Percentiles rank a stretch among this genome's conserved stretches.
Conservation (phyloP, 805 yeast species). For the Zygosaccharomyces kombuchaensis region DNA sequence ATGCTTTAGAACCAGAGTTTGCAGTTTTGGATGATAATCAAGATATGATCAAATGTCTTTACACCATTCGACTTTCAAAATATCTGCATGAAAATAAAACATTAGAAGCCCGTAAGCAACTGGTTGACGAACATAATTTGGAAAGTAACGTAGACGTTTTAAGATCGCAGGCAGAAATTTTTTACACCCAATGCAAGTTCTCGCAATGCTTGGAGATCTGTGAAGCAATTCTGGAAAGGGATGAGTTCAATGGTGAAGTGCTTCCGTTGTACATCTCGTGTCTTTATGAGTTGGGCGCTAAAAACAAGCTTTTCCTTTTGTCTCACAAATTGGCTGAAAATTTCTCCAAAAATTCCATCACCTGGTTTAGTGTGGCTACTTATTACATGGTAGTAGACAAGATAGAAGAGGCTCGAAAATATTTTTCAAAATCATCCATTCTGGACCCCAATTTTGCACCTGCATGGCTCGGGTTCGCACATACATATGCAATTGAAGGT, state of each 20-base stretch:
- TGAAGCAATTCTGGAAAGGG: slow-evolving; percentile 49
- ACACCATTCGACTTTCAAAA: slow-evolving; percentile 72
- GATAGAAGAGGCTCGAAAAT: slow-evolving; percentile 77
- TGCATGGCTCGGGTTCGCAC: slow-evolving; percentile 98
- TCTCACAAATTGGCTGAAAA: slow-evolving; percentile 84
- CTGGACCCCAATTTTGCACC: slow-evolving; percentile 86
- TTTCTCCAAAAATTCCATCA: slow-evolving; percentile 73
- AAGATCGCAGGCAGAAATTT: slow-evolving; percentile 61
- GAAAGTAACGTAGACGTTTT: slow-evolving; percentile 66
- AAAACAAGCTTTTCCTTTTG: slow-evolving; percentile 69
- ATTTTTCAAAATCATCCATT: slow-evolving; percentile 83
- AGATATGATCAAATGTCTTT: slow-evolving; percentile 71
- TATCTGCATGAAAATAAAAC: slow-evolving; percentile 55
- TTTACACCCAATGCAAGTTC: slow-evolving; percentile 73
- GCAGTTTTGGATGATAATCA: slow-evolving; percentile 68
- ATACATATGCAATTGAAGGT: slow-evolving; percentile 96
- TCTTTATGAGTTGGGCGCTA: slow-evolving; percentile 76
- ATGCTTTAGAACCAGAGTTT: slow-evolving; percentile 59
- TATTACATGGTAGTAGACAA: slow-evolving; percentile 75
- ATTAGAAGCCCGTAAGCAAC: slow-evolving; percentile 59
- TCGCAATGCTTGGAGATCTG: slow-evolving; percentile 72
- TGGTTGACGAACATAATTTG: slow-evolving; percentile 69
- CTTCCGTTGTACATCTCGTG: slow-evolving; percentile 80
- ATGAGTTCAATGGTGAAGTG: slow-evolving; percentile 65
- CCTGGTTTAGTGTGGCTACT: slow-evolving; percentile 91